A percentile compares a stretch with the other conserved stretches of the same genome.
phyloP scores from a whole-genome alignment of 176 grass and related monocot genomes.

The Phoenix dactylifera region DNA sequence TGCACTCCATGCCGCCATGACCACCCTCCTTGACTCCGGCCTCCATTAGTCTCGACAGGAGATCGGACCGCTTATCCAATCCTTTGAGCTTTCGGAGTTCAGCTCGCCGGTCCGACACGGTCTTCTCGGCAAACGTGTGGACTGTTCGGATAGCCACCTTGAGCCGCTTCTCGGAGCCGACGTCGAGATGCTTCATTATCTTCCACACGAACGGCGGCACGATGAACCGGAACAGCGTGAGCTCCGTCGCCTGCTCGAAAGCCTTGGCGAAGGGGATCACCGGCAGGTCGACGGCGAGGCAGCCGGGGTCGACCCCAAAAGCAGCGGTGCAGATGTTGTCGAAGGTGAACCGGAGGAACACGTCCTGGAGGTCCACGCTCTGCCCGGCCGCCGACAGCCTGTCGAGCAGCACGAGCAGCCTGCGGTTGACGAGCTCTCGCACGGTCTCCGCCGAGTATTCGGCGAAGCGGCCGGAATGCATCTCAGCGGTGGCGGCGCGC shows the following conservation, averaged over 20 bases:
- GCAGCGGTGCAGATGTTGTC: slow-evolving; percentile 81
- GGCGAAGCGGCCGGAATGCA: slow-evolving; percentile 66
- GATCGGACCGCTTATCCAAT: slow-evolving; percentile 34
- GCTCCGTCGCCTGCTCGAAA: slow-evolving; percentile 76
- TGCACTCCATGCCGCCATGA: neutral
- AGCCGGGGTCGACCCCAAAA: slow-evolving; percentile 59
- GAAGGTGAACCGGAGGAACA: slow-evolving; percentile 82
- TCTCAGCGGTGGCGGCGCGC: slow-evolving; percentile 49
- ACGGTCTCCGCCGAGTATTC: slow-evolving; percentile 45
- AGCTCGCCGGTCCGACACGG: slow-evolving; percentile 40
- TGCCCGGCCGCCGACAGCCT: neutral
- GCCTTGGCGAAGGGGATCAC: slow-evolving; percentile 72
- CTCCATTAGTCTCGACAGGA: slow-evolving; percentile 55
- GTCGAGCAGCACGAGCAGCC: slow-evolving; percentile 37
- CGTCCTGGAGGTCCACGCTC: slow-evolving; percentile 58
- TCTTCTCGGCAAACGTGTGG: slow-evolving; percentile 45
- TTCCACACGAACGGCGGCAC: slow-evolving; percentile 84
- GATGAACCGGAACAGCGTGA: slow-evolving; percentile 48
- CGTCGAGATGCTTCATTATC: slow-evolving; percentile 36
- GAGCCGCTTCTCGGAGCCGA: slow-evolving; percentile 56
- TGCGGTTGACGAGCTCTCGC: slow-evolving; percentile 23
- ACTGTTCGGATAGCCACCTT: slow-evolving; percentile 32
- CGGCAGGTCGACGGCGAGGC: slow-evolving; percentile 57
- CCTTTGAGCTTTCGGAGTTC: slow-evolving; percentile 38
- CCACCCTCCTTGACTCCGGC: too few relatives aligned